Conservation (phyloP, 345 rosid genomes). For the Erysimum cheiranthoides region DNA sequence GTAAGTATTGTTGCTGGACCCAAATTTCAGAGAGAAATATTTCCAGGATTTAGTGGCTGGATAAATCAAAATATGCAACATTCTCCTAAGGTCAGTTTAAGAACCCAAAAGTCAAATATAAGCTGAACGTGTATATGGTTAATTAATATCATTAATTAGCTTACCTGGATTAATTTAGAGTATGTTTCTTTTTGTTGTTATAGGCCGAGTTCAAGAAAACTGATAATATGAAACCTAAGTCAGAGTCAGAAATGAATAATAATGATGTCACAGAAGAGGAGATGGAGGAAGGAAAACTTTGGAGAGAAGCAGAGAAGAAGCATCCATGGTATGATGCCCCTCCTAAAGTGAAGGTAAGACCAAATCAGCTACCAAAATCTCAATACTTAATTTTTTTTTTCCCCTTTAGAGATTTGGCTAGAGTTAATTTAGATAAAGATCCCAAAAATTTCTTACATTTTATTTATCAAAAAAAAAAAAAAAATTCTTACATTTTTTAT, state of each 20-base stretch:
- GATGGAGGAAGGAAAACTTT: constrained; percentile 42
- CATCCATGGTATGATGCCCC: constrained; percentile 62
- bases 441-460: neutral
- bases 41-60: neutral
- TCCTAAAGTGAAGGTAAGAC: constrained; percentile 63
- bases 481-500: constrained; percentile 31
- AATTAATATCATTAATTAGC: too few species aligned
- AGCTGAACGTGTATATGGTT: too few species aligned
- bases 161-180: too few species aligned
- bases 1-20: neutral
- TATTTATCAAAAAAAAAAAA: too few species aligned
- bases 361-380: neutral
- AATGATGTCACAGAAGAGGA: neutral
- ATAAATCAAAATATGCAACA: neutral
- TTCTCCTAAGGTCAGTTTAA: neutral
- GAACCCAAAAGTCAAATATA: neutral
- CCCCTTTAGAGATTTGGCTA: too few species aligned
- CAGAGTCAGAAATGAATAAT: neutral
- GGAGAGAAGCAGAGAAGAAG: constrained; percentile 58
- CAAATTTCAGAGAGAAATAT: neutral
- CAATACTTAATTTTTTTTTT: neutral
- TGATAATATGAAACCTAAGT: constrained; percentile 25
- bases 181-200: too few species aligned
- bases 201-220: neutral
- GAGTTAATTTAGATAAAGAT: neutral